Evolutionary conservation across 129 eudicot species (phyloP), one percentile per base, ranked within the genome.

Genomic region (Chrysanthemum makinoi): DNA sequence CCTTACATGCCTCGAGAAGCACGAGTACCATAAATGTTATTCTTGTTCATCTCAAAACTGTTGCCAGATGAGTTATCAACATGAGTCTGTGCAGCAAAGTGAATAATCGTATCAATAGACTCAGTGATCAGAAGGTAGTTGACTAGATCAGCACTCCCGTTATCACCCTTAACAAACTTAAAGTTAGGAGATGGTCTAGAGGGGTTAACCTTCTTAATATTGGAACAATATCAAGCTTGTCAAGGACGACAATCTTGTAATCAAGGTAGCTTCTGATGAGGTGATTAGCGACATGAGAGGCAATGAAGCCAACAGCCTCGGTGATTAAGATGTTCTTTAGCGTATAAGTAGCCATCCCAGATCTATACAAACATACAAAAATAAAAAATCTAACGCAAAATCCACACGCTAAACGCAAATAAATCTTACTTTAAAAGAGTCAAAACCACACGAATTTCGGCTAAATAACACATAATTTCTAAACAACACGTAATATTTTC

Each of bases 11-110:
- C 68, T 94, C 98, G 65, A 94, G 81, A 68, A 94, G 98, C 58
- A 94, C 98, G 98, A 55, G 98, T 94, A 18, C 98, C 98, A 71
- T 94, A 94, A 62, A 94, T 94, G 79, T 94, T 94, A 68, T 94
- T 94, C 84, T 94, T 89, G 63, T 96, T 94, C 63, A 93, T 89
- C 90, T 93, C 98, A 79, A 93, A 93, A 75, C 96, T 93, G 77
- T 93, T 93, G 16, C 98, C 98, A 19, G 89, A 94, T 5, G 98
- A 94, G 72, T 95, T 95, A 52, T 95, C 99, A 13, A 95, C 99
- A 83, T 95, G 99, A 55, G 99, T 95, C 74, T 94, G 98, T 16
- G 98, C 98, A 35, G 98, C 96, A 86, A 94, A 94, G 88, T 94
- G 96, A 96, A 94, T 94, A 14, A 94, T 94, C 2, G 96, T 94